Evolutionary conservation across 2,329 filamentous ascomycete species (phyloP).

Genomic region (Rhynchosporium secalis): DNA sequence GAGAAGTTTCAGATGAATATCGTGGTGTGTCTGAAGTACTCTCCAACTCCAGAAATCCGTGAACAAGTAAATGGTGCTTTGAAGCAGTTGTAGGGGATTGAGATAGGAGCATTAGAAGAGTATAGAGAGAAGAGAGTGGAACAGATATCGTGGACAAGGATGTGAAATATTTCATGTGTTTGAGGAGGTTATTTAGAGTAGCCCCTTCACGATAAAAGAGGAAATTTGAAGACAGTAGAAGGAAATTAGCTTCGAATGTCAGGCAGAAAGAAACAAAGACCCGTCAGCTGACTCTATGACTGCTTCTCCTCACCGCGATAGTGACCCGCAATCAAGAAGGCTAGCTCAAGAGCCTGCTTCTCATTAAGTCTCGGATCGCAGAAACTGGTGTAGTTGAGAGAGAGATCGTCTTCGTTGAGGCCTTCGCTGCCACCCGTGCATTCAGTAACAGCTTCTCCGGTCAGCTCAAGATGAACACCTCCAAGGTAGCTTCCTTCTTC

Average conservation of each 20-base stretch:
- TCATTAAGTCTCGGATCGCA: slow-evolving; percentile 95
- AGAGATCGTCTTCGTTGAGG: slow-evolving; percentile 82
- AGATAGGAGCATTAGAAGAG: background rate
- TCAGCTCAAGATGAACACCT: slow-evolving; percentile 92
- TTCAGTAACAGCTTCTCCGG: slow-evolving; percentile 94
- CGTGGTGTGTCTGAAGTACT: too few relatives aligned
- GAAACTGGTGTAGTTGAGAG: slow-evolving; percentile 90
- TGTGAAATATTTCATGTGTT: too few relatives aligned
- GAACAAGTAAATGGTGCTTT: too few relatives aligned
- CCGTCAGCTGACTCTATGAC: background rate
- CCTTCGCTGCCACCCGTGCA: slow-evolving; percentile 89
- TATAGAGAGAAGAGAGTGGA: background rate
- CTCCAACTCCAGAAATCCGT: too few relatives aligned
- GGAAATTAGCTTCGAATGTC: background rate
- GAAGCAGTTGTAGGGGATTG: background rate
- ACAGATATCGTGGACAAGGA: too few relatives aligned
- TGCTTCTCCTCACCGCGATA: slow-evolving; percentile 24
- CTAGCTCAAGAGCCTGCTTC: slow-evolving; percentile 94
- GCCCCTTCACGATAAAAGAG: too few relatives aligned
- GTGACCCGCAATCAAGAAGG: slow-evolving; percentile 88
- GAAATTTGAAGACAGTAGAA: background rate
- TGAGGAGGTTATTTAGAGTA: too few relatives aligned
- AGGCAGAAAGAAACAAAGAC: slow-evolving; percentile 1
- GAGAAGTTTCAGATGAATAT: too few relatives aligned
- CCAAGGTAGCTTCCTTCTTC: slow-evolving; percentile 83